These are phyloP conservation scores for Gonapodya sp. DNA, from an alignment of 192 early-diverging fungal species.

Conservation along the genomic window DNA sequence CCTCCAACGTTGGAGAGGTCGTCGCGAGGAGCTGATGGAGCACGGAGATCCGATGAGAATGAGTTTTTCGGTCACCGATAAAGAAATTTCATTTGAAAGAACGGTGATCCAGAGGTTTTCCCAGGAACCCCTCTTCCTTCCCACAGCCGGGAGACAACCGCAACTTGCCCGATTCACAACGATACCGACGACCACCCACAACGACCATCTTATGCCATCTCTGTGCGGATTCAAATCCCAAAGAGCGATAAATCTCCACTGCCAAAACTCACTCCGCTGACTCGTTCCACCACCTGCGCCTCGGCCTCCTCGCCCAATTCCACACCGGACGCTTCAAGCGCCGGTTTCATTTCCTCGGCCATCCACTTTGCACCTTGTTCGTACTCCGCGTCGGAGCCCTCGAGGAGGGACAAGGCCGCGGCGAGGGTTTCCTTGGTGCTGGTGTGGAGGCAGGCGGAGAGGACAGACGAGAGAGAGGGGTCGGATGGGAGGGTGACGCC, in stretches of 20 bases:
- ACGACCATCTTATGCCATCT: no score
- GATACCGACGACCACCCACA: no score
- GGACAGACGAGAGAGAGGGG: not conserved
- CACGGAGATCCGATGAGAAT: no score
- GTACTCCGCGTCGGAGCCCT: not conserved
- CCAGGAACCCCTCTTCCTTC: no score
- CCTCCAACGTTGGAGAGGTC: not conserved
- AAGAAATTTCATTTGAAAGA: no score
- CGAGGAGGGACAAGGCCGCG: not conserved
- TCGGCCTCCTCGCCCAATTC: not conserved
- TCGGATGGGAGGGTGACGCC: not conserved
- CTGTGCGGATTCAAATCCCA: no score
- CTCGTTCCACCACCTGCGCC: not conserved
- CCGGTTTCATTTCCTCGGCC: not conserved
- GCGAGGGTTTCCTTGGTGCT: not conserved
- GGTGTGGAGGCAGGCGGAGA: not conserved
- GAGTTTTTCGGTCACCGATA: no score
- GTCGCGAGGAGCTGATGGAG: not conserved
- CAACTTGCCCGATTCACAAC: no score
- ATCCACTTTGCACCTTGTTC: not conserved
- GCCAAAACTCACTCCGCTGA: not conserved
- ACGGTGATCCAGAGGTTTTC: no score
- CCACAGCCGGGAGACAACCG: no score
- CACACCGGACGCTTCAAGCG: not conserved
- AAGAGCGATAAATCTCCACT: no score